phyloP scores from a whole-genome alignment of 2,329 filamentous ascomycete species.

The Colletotrichum agaves region DNA sequence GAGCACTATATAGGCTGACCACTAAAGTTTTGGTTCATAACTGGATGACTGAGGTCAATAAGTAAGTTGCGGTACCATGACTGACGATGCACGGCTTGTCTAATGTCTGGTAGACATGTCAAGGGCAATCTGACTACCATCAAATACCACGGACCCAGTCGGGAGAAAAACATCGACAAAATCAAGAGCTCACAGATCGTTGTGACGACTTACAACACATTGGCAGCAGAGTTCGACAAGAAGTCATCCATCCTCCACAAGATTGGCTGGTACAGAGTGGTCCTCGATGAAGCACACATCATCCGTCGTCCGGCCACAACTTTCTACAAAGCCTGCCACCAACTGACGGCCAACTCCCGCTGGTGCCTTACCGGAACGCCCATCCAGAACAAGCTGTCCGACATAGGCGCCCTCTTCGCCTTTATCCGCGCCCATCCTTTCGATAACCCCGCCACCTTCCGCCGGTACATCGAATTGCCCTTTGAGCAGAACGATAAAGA shows the following conservation, averaged over 20 bases:
- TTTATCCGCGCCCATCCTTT: constrained; percentile 59
- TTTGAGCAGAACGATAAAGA: constrained; percentile 44
- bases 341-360: constrained; percentile 54
- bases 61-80: constrained; percentile 41
- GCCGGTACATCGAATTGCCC: constrained; percentile 55
- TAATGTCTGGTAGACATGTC: constrained; percentile 46
- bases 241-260: constrained; percentile 44
- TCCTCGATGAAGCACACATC: constrained; percentile 61
- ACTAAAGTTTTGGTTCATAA: constrained; percentile 51
- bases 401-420: constrained; percentile 61
- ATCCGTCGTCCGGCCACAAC: constrained; percentile 57
- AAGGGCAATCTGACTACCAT: constrained; percentile 43
- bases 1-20: constrained; percentile 22
- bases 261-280: constrained; percentile 53
- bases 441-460: constrained; percentile 52
- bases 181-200: constrained; percentile 53
- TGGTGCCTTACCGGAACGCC: constrained; percentile 67
- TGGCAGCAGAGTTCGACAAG: constrained; percentile 48
- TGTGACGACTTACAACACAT: constrained; percentile 59
- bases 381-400: constrained; percentile 63
- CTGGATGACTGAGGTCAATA: constrained; percentile 52
- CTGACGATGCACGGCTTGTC: neutral
- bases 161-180: constrained; percentile 40
- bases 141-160: constrained; percentile 51
- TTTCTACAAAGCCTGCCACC: constrained; percentile 53